phyloP scores from a whole-genome alignment of 169 alveolate genomes.

The Babesia bovis region DNA sequence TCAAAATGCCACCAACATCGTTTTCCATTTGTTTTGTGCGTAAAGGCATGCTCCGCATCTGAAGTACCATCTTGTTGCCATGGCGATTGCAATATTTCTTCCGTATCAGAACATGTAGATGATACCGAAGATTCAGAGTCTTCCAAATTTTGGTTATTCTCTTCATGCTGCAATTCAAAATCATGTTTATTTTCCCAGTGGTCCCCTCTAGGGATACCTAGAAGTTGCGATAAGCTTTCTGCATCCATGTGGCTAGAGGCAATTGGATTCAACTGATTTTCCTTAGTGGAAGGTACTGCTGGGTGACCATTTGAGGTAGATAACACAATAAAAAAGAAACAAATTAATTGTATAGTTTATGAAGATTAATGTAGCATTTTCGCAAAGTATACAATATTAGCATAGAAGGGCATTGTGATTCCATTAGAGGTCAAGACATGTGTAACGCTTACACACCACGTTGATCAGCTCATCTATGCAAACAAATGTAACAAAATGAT shows the following conservation, averaged over 20 bases:
- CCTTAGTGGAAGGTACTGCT: background rate
- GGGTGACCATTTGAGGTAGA: background rate
- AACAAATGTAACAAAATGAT: constrained; percentile 83
- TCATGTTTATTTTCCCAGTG: background rate
- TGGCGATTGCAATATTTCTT: too few species aligned
- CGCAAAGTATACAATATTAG: too few species aligned
- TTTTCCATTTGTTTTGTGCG: background rate
- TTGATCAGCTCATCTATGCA: background rate
- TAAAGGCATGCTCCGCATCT: background rate
- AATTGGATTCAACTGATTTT: background rate
- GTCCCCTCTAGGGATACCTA: background rate
- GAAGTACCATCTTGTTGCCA: background rate
- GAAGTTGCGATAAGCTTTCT: constrained; percentile 1
- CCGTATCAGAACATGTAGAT: background rate
- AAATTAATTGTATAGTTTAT: too few species aligned
- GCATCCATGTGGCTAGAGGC: constrained; percentile 1
- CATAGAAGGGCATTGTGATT: too few species aligned
- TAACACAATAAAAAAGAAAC: too few species aligned
- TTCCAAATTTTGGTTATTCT: background rate
- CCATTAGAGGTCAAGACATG: too few species aligned
- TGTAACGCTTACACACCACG: constrained; percentile 7
- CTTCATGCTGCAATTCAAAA: background rate
- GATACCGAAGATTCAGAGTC: background rate
- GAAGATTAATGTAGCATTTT: too few species aligned
- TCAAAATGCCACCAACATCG: constrained; percentile 37